These are phyloP conservation scores for Sanghuangporus baumii DNA, from an alignment of 1,284 basidiomycete species.

Conservation along the genomic window DNA sequence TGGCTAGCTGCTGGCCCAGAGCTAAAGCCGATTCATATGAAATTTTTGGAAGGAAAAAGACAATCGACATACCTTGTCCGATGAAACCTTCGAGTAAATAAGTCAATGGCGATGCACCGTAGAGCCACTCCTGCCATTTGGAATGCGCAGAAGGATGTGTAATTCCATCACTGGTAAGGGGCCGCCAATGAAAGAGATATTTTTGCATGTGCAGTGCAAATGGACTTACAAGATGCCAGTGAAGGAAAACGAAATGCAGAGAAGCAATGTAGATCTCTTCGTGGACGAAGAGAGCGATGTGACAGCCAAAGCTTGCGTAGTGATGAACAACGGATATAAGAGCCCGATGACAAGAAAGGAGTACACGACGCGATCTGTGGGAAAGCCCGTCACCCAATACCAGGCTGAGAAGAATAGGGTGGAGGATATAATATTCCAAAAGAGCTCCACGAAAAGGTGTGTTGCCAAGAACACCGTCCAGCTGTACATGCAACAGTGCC, in stretches of 20 bases:
- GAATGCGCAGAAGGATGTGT: slow-evolving; percentile 28
- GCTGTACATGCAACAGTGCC: slow-evolving; percentile 16
- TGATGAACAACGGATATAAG: slow-evolving; percentile 12
- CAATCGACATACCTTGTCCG: slow-evolving; percentile 37
- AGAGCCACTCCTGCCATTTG: slow-evolving; percentile 85
- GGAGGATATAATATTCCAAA: slow-evolving; percentile 16
- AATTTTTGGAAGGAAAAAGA: too few relatives aligned
- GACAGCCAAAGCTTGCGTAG: slow-evolving; percentile 19
- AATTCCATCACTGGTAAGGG: slow-evolving; percentile 6
- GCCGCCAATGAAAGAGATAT: not conserved
- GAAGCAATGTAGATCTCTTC: slow-evolving; percentile 10
- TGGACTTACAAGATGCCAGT: slow-evolving; percentile 16
- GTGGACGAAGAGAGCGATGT: slow-evolving; percentile 16
- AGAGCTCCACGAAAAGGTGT: slow-evolving; percentile 13
- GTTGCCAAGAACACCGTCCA: slow-evolving; percentile 16
- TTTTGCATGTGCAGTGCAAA: not conserved
- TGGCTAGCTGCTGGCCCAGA: slow-evolving; percentile 36
- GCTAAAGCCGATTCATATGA: slow-evolving; percentile 20
- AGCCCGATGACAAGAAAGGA: slow-evolving; percentile 13
- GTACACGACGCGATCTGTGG: slow-evolving; percentile 11
- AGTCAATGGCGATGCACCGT: slow-evolving; percentile 71
- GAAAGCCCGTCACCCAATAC: slow-evolving; percentile 19
- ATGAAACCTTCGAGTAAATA: slow-evolving; percentile 58
- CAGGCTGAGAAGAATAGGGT: slow-evolving; percentile 20
- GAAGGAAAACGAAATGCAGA: slow-evolving; percentile 13